Evolutionary conservation across 139 green algal species (phyloP).

Genomic region (Bryopsis sp.): DNA sequence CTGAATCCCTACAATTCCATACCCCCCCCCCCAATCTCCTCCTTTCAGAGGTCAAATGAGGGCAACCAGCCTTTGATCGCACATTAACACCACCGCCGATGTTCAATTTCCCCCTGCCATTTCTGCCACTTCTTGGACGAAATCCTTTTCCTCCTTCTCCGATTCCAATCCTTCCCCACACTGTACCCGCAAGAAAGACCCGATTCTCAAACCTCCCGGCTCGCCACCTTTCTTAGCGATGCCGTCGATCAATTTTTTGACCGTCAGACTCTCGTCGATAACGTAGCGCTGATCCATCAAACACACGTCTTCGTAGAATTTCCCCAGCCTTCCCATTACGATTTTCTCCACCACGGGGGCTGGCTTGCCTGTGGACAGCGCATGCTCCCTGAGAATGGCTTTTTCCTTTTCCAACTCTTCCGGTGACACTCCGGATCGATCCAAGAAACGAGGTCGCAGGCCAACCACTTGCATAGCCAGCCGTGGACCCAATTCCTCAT

Average conservation of each 20-base stretch:
- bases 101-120: conserved; percentile 23
- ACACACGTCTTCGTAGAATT: conserved; percentile 59
- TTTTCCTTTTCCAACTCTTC: conserved; percentile 44
- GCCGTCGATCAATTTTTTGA: conserved; percentile 26
- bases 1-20: too few relatives aligned
- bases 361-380: conserved; percentile 52
- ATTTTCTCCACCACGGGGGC: conserved; percentile 70
- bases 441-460: conserved; percentile 47
- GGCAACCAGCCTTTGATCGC: too few relatives aligned
- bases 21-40: too few relatives aligned
- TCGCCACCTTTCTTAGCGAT: conserved; percentile 17
- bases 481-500: conserved; percentile 35
- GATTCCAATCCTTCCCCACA: conserved; percentile 50
- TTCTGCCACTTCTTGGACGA: conserved; percentile 57
- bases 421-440: conserved; percentile 29
- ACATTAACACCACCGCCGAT: too few relatives aligned
- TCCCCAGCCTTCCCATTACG: conserved; percentile 65
- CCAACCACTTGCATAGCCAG: conserved; percentile 67
- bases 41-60: too few relatives aligned
- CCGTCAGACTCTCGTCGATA: conserved; percentile 51
- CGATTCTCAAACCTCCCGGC: background rate
- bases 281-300: conserved; percentile 72
- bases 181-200: conserved; percentile 38
- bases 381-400: conserved; percentile 31
- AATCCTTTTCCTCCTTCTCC: conserved; percentile 31